Base-by-base conservation (phyloP, 768 basidiomycete species). In the Krasilnikovozyma curviuscula region DNA sequence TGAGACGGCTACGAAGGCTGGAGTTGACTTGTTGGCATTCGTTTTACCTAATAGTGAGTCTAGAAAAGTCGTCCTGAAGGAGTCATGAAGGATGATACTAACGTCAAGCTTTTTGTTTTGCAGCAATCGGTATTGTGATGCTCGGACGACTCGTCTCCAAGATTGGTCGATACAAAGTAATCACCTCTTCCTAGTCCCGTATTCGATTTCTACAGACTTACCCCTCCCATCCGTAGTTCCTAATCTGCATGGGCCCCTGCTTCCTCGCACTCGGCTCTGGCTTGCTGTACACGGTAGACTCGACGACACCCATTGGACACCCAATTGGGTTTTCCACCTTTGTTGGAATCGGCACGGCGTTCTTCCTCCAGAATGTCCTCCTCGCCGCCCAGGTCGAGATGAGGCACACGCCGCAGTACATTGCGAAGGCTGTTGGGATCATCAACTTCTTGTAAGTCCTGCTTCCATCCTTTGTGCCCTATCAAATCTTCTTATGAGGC, bases 331-430 rank as follows among this genome's bases (percentile, higher is more conserved):
- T 55, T 49, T 35, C 55, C 25, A 44, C 53, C 37, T 24, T 59
- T 35, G 50, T 49, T 16, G 59, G 59, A 10, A 37, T 57, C 0
- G 59, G 59, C 6, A 49, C 56, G 10, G 59, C 58, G 13, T 25
- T 40, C 8, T 49, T 56, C 21, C 39, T 60, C 12, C 50, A 52
- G 41, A 56, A 59, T 37, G 40, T 58, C 38, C 48, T 58, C 45
- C 38, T 53, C 18, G 45, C 52, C 5, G 37, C 37, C 18, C 55
- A 58, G 40, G 56, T 54, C 5, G 52, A 58, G n/a, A 56, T 55
- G 41, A 25, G 37, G 2, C 47, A 33, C n/a, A 49, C 50, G 34
- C 55, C 54, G 10, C 45, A 38, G 1, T 33, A 57, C 7, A 50
- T 57, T 4, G 40, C 55, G 5, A 51, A 37, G n/a, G 49, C 33